Conservation (phyloP, 2,329 filamentous ascomycete species). For the Talaromyces verruculosus region DNA sequence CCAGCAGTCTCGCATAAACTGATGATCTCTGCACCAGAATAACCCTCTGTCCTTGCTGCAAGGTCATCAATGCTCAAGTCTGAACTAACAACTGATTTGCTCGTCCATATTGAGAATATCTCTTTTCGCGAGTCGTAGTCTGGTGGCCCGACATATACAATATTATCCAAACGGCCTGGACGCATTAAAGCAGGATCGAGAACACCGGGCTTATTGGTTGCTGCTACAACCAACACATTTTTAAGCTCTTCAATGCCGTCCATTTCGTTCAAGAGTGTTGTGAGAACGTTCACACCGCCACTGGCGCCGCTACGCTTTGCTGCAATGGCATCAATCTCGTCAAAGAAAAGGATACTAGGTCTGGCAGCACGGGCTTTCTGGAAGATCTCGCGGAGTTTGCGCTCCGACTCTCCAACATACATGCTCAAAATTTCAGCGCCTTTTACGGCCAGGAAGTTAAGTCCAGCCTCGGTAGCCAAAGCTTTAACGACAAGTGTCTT, state of each 20-base stretch:
- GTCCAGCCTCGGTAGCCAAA: conserved; percentile 81
- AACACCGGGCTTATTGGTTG: conserved; percentile 84
- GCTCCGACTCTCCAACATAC: conserved; percentile 95
- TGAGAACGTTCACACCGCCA: conserved; percentile 73
- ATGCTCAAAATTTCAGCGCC: conserved; percentile 91
- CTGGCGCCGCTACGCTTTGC: conserved; percentile 54
- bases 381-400: conserved; percentile 81
- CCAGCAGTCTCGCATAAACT: conserved; percentile 56
- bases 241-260: conserved; percentile 85
- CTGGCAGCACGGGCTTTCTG: conserved; percentile 79
- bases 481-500: conserved; percentile 93
- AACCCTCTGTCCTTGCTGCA: conserved; percentile 67
- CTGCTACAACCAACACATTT: conserved; percentile 82
- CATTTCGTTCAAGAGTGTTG: conserved; percentile 90
- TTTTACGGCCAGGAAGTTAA: conserved; percentile 94
- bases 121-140: conserved; percentile 69
- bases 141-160: conserved; percentile 83
- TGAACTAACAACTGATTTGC: conserved; percentile 57
- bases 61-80: conserved; percentile 67
- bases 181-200: conserved; percentile 84
- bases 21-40: conserved; percentile 82
- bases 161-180: conserved; percentile 78
- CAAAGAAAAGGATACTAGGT: conserved; percentile 94
- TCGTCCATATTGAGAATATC: conserved; percentile 69
- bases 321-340: conserved; percentile 89